Evolutionary conservation across 2,329 filamentous ascomycete species (phyloP).

Genomic region (Fusarium paranaense): DNA sequence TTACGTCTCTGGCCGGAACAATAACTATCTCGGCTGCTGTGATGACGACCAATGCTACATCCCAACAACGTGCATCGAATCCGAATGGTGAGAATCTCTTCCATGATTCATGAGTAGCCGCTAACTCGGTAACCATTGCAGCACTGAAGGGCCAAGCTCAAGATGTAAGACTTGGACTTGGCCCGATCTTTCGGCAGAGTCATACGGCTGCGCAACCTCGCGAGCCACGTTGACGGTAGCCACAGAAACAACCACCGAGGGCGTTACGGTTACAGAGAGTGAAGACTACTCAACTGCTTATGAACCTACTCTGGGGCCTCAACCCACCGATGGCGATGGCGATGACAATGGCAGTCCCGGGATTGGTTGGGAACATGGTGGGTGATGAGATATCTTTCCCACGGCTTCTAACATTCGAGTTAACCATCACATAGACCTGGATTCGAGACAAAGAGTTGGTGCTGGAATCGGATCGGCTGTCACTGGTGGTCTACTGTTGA

Average conservation of each 20-base stretch:
- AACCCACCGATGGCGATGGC: background rate
- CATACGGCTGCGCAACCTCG: slow-evolving; percentile 16
- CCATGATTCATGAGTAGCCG: background rate
- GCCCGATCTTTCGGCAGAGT: background rate
- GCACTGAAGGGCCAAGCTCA: slow-evolving; percentile 6
- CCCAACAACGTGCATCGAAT: slow-evolving; percentile 22
- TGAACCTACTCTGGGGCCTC: no score
- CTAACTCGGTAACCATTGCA: background rate
- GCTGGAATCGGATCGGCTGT: slow-evolving; percentile 16
- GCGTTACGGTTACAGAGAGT: background rate
- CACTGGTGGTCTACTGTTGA: slow-evolving; percentile 17
- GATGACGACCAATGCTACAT: slow-evolving; percentile 6
- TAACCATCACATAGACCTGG: slow-evolving; percentile 10
- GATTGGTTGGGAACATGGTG: background rate
- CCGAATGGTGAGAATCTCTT: slow-evolving; percentile 9
- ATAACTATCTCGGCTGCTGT: slow-evolving; percentile 19
- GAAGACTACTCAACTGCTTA: no score
- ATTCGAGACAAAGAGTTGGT: slow-evolving; percentile 19
- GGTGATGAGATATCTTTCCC: background rate
- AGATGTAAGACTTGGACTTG: slow-evolving; percentile 30
- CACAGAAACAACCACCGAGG: background rate
- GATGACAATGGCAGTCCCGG: background rate
- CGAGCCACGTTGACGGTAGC: slow-evolving; percentile 10
- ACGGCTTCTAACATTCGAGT: no score
- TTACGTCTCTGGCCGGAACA: background rate